These are phyloP conservation scores for Lepiota brunneoincarnata DNA, from an alignment of 768 basidiomycete species.

Conservation along the genomic window DNA sequence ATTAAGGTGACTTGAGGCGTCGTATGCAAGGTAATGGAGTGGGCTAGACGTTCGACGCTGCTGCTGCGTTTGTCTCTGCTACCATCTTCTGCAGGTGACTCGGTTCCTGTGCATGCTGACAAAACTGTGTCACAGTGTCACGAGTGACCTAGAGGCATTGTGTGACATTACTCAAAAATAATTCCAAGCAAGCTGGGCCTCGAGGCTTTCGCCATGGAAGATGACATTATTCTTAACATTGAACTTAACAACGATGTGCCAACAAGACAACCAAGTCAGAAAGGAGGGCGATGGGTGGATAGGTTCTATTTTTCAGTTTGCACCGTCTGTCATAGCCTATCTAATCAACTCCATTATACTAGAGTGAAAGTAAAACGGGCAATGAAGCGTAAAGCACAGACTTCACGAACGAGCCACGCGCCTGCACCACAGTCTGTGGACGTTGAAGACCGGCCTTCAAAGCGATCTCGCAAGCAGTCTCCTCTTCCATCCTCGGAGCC, in stretches of 20 bases:
- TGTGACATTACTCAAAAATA: neutral
- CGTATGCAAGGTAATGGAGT: neutral
- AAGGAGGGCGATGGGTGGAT: constrained; percentile 76
- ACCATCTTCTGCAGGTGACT: constrained; percentile 8
- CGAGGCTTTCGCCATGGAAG: constrained; percentile 51
- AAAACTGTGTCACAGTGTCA: constrained; percentile 7
- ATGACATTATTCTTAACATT: constrained; percentile 75
- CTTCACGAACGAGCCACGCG: constrained; percentile 26
- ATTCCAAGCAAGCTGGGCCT: neutral
- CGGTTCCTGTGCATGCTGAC: constrained; percentile 10
- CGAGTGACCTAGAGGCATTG: neutral
- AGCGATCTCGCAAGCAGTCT: constrained; percentile 40
- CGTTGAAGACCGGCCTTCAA: constrained; percentile 39
- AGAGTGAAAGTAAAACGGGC: constrained; percentile 77
- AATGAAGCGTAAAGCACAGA: constrained; percentile 53
- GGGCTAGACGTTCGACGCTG: neutral
- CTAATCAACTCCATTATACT: constrained; percentile 16
- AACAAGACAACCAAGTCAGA: constrained; percentile 35
- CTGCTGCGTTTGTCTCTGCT: constrained; percentile 6
- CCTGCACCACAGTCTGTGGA: constrained; percentile 14
- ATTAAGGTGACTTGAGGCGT: too few relatives aligned
- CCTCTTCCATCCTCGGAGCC: constrained; percentile 8
- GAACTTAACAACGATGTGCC: constrained; percentile 33
- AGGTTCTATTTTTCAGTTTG: constrained; percentile 41
- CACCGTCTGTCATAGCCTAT: constrained; percentile 3